Base-by-base conservation (phyloP, 2,329 filamentous ascomycete genomes). In the Apiospora hydei region DNA sequence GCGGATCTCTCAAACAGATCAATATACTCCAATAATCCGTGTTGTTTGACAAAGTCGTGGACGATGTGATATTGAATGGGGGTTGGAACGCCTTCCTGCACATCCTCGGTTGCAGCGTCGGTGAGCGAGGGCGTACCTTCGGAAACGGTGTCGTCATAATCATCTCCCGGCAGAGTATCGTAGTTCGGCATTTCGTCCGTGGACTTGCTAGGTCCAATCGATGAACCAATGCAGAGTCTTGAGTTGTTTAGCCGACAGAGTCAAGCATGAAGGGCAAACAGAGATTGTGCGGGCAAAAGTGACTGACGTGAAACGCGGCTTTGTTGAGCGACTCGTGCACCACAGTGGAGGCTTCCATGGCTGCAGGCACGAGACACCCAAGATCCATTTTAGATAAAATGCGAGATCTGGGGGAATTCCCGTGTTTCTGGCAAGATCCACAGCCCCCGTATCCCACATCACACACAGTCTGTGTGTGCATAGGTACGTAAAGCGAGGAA, bases 251-350 rank as follows among this genome's bases (percentile, higher is more conserved):
- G 30, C 0, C 3, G 6, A 38, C 5, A 21, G 53, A 34, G 26
- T 38, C 4, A 6, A 21, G 10, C 4, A 13, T 8, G 16, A 18
- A 38, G 26, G 26, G 26, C 4, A 16, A 6, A 18, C 6, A 49
- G 47, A 34, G 53, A 21, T 4, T 34, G 14, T 21, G 53, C 6
- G 2, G 16, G 14, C 26, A 38, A 11, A 8, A 30, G 26, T 5
- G 21, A 34, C 18, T 24, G 47, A 49, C 47, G 21, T 18, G 53
- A 21, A 61, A 61, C 26, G 16, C 30, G 53, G 21, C 26, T 34
- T 21, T 61, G 53, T 61, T 57, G 49, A 26, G 49, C 26, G 49
- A 14, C 24, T 53, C n/a, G 49, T 53, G 53, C 53, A 61, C 51
- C 24, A 18, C 51, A 53, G 51, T 53, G 10, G 26, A 57, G 13